Conservation (phyloP, 2,329 filamentous ascomycete species). For the Fusarium burgessii region DNA sequence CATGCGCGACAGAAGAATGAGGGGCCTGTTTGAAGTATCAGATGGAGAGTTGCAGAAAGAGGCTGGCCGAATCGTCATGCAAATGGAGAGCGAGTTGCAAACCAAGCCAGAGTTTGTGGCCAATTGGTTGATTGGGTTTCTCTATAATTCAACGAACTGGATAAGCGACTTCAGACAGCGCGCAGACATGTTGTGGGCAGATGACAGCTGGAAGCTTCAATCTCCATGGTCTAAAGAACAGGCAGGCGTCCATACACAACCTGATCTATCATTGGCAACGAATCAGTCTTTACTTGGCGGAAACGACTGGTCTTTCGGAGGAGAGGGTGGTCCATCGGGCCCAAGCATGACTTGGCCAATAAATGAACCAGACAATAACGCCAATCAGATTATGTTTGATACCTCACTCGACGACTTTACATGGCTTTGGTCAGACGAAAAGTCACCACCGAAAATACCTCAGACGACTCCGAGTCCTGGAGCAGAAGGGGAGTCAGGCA, state of each 20-base stretch:
- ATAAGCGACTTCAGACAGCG: slow-evolving; percentile 19
- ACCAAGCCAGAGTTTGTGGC: slow-evolving; percentile 32
- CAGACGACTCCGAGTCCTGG: background rate
- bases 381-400: background rate
- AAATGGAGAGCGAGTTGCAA: slow-evolving; percentile 30
- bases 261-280: background rate
- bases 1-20: background rate
- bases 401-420: background rate
- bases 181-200: background rate
- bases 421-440: slow-evolving; percentile 11
- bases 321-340: background rate
- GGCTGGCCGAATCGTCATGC: slow-evolving; percentile 18
- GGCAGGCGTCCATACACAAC: background rate
- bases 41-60: slow-evolving; percentile 25
- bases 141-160: slow-evolving; percentile 21
- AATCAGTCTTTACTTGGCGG: background rate
- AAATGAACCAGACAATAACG: background rate
- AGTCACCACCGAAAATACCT: background rate
- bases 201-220: background rate
- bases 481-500: slow-evolving; percentile 1
- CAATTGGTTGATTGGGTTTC: slow-evolving; percentile 27
- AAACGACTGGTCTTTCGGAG: background rate
- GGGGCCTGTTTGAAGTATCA: background rate
- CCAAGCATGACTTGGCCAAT: background rate
- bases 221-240: slow-evolving; percentile 2